Evolutionary conservation across 345 rosid genomes (phyloP).

Genomic region (Odontarrhena argentea): DNA sequence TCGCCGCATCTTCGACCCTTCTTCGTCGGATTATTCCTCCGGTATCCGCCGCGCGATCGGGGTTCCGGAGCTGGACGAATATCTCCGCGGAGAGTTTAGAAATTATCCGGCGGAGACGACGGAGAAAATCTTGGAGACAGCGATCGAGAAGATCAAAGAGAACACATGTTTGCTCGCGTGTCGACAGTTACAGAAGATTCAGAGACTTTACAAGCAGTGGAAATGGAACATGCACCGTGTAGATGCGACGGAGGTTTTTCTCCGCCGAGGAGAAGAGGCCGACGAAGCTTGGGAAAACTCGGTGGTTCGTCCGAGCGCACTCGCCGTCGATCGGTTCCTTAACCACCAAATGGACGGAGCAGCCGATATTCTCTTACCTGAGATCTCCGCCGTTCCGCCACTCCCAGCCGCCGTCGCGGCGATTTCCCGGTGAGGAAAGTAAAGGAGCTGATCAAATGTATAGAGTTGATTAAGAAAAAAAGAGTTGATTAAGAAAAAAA

Average conservation of each 20-base stretch:
- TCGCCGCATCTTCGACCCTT: slow-evolving; percentile 52
- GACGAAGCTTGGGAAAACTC: slow-evolving; percentile 67
- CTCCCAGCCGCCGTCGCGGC: slow-evolving; percentile 52
- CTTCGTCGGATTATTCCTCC: slow-evolving; percentile 46
- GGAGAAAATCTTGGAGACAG: slow-evolving; percentile 48
- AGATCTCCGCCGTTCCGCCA: slow-evolving; percentile 36
- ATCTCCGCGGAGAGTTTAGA: slow-evolving; percentile 44
- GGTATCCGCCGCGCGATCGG: slow-evolving; percentile 86
- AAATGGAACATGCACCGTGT: slow-evolving; percentile 70
- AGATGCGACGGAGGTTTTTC: slow-evolving; percentile 76
- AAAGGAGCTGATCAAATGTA: slow-evolving; percentile 23
- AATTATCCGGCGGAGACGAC: slow-evolving; percentile 30
- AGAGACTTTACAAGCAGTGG: slow-evolving; percentile 53
- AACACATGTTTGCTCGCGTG: slow-evolving; percentile 57
- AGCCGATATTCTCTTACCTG: slow-evolving; percentile 38
- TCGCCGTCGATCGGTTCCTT: slow-evolving; percentile 57
- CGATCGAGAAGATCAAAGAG: slow-evolving; percentile 60
- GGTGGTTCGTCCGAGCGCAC: slow-evolving; percentile 60
- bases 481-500: slow-evolving; percentile 1
- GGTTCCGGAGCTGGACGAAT: slow-evolving; percentile 71
- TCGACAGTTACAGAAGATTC: slow-evolving; percentile 64
- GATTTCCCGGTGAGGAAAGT: slow-evolving; percentile 49
- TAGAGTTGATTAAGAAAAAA: slow-evolving; percentile 1
- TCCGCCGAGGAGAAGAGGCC: slow-evolving; percentile 54
- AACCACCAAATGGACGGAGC: slow-evolving; percentile 35